Evolutionary conservation across 805 yeast genomes (phyloP), one percentile per base, ranked within the genome.

Genomic region (Tetrapisispora fleetii): DNA sequence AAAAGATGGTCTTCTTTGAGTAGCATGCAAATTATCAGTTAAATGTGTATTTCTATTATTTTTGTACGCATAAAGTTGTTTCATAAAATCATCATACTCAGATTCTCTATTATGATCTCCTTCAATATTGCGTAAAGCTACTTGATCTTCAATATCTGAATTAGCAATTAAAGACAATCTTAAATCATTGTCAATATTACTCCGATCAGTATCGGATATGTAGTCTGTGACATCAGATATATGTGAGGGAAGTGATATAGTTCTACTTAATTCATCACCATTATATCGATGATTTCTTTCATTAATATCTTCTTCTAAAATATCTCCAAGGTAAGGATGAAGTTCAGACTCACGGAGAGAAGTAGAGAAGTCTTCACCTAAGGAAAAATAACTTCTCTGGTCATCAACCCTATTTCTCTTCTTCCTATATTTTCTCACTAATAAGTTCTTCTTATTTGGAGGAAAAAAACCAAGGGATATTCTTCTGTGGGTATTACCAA

Each of bases 371-470:
- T 68, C 73, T 9, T 70, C 69, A 2, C 64, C 73, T 30, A 72
- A 48, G 0, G 75, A 69, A 11, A 67, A 54, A 50, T 69, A 71
- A 48, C 74, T 69, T 53, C 74, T 54, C 60, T 52, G 72, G 59
- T 51, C 69, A 48, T 47, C 61, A 21, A 43, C 32, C 17, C 49
- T 40, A 19, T 54, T 54, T 49, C 48, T 64, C 54, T 56, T 54
- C 35, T 54, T 56, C 37, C 58, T 54, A 49, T 58, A 62, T 50
- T 63, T 63, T 19, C 59, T 51, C 18, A 71, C 69, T 45, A 71
- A 52, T 4, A 74, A 73, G n/a, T 70, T 68, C 54, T 65, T 64
- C 30, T 70, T 71, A 43, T 71, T 64, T 2, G 73, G 73, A 6
- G 71, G 70, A 5, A 69, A 58, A 50, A 71, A 70, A 5, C 65